These are phyloP conservation scores for Aspergillus sp. DNA, from an alignment of 2,329 filamentous ascomycete genomes.

Conservation along the genomic window DNA sequence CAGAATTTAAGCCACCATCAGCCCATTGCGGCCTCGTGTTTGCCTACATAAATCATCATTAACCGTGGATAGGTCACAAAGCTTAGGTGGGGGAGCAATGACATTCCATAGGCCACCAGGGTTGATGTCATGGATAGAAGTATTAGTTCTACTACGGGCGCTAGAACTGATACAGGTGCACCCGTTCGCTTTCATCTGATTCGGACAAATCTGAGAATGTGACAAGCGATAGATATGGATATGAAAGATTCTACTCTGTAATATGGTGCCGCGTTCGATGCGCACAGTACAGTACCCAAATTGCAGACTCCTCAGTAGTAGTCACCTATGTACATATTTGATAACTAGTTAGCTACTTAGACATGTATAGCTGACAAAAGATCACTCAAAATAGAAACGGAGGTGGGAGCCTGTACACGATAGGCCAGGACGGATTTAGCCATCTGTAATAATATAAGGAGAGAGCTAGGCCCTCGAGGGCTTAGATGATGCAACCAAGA, in stretches of 20 bases:
- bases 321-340: too few relatives aligned
- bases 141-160: neutral
- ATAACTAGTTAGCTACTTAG: too few relatives aligned
- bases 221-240: neutral
- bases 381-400: too few relatives aligned
- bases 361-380: too few relatives aligned
- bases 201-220: neutral
- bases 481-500: neutral
- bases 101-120: conserved; percentile 10
- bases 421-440: too few relatives aligned
- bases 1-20: conserved; percentile 11
- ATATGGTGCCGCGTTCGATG: neutral
- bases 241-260: too few relatives aligned
- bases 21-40: conserved; percentile 6
- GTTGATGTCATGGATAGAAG: neutral
- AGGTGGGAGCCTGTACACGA: too few relatives aligned
- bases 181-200: neutral
- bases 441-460: too few relatives aligned
- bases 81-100: conserved; percentile 23
- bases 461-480: too few relatives aligned
- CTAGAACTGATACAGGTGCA: neutral
- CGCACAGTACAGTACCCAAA: neutral
- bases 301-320: too few relatives aligned
- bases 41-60: conserved; percentile 9
- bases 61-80: conserved; percentile 18